Base-by-base conservation (phyloP, 2,329 filamentous ascomycete genomes). In the Hypoxylon sp. region DNA sequence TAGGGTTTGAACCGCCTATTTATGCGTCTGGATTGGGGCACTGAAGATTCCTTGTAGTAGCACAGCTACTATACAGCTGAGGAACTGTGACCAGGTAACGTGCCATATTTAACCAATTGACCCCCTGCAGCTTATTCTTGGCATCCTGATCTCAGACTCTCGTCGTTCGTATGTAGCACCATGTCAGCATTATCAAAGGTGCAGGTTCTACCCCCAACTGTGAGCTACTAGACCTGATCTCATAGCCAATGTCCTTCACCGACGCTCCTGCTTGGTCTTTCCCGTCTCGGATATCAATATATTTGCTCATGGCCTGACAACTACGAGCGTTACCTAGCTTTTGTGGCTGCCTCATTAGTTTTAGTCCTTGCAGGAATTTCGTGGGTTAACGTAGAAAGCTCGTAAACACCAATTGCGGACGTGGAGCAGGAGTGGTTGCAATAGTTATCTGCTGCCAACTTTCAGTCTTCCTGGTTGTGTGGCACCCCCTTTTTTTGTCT, bases 341-440 rank as follows among this genome's bases (percentile, higher is more conserved):
- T 48, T 7, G 48, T 56, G 63, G 56, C 65, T 68, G 51, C 62
- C 54, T 57, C 44, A 65, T 68, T 58, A 15, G 62, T 55, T 46
- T 46, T 60, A 65, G 58, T 59, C 24, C 44, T 57, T 46, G 19
- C 8, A 58, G 24, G 24, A 27, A 27, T 27, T 27, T 27, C 5
- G n/a, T 27, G 5, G 24, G 24, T 27, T 3, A 27, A 27, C 24
- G 3, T 27, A n/a, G 24, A 3, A 27, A 27, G 37, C 42, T 60
- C 61, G 57, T 68, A 65, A 62, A 55, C 13, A 19, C 44, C 29
- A 60, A 44, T 48, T 48, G 50, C 27, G 3, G 37, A 11, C 32
- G 35, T 46, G 24, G 24, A 27, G 24, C 3, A 29, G 42, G 19
- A 31, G n/a, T n/a, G n/a, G n/a, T n/a, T n/a, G n/a, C n/a, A 44